Evolutionary conservation across 768 basidiomycete genomes (phyloP), one percentile per base, ranked within the genome.

Genomic region (Suillus variegatus): DNA sequence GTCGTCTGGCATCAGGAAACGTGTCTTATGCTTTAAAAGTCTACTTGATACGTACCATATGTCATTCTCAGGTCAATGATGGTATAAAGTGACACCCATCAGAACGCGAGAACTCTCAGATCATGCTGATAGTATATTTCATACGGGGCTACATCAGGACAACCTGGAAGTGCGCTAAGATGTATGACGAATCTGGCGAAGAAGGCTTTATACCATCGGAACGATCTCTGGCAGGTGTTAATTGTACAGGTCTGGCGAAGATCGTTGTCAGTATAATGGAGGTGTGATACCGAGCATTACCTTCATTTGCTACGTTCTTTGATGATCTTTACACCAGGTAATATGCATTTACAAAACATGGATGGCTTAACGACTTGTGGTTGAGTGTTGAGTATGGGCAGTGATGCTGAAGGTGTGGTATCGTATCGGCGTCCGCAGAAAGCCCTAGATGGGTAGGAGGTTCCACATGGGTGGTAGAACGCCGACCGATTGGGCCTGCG

Each of bases 291-390:
- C 16, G 18, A 41, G 25, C 10, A 14, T 35, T 62, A 52, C 68
- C 69, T 60, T 69, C 68, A 63, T 67, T 68, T 54, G 66, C n/a
- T 7, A 63, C 62, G 18, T 65, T 61, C 68, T 49, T 73, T 76
- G 63, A 73, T 54, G 63, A 76, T 77, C 75, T 73, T 76, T 14
- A 76, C 75, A 46, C 75, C 76, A 49, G 76, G 75, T 70, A 76
- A 70, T 68, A 68, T 69, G 66, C 71, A 73, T 61, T 60, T 60
- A 43, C 58, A 18, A 32, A 25, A 43, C 18, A 32, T 32, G 25
- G 25, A 43, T 32, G 58, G 13, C 40, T 41, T 58, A 38, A 25
- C 16, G 9, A 18, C 22, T 5, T 58, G 22, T 9, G 41, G 41
- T 28, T 20, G 58, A 60, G 58, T 60, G 28, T 43, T 28, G 7